Evolutionary conservation across 2,329 filamentous ascomycete genomes (phyloP).

Genomic region (Neocatenulostroma microsporum): DNA sequence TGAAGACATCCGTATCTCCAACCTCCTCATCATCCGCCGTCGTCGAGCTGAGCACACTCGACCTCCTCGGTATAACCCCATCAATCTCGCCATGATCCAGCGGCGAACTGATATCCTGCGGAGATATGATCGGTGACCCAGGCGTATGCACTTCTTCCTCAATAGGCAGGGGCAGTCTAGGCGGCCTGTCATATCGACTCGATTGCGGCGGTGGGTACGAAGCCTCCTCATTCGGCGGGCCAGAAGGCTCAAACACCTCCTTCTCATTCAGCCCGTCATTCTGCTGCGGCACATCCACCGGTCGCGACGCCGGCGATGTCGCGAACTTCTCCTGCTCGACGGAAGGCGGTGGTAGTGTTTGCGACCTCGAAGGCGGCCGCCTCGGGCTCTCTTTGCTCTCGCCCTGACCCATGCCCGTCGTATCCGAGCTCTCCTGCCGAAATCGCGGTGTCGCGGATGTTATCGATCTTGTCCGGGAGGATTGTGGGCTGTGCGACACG

Average conservation of each 20-base stretch:
- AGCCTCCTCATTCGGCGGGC: slow-evolving; percentile 19
- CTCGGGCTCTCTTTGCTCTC: slow-evolving; percentile 13
- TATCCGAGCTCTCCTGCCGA: background rate
- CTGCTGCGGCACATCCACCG: slow-evolving; percentile 32
- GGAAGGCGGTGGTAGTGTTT: slow-evolving; percentile 15
- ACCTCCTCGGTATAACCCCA: slow-evolving; percentile 47
- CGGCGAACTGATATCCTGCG: slow-evolving; percentile 53
- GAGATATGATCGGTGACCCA: slow-evolving; percentile 77
- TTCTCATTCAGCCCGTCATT: slow-evolving; percentile 15
- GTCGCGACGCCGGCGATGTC: slow-evolving; percentile 29
- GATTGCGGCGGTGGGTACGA: slow-evolving; percentile 28
- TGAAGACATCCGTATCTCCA: slow-evolving; percentile 59
- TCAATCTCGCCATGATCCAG: slow-evolving; percentile 38
- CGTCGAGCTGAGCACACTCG: slow-evolving; percentile 48
- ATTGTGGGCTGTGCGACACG: slow-evolving; percentile 15
- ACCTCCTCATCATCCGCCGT: slow-evolving; percentile 64
- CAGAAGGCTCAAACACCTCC: slow-evolving; percentile 13
- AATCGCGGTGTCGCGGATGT: slow-evolving; percentile 16
- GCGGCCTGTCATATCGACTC: slow-evolving; percentile 58
- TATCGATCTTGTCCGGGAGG: slow-evolving; percentile 21
- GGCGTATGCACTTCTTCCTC: slow-evolving; percentile 85
- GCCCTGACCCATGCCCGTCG: slow-evolving; percentile 17
- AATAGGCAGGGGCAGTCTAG: slow-evolving; percentile 83
- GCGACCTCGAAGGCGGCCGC: slow-evolving; percentile 18
- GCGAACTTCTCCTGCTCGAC: slow-evolving; percentile 3